Base-by-base conservation (phyloP, 768 basidiomycete genomes). In the Pleurotus salmoneostramineus region DNA sequence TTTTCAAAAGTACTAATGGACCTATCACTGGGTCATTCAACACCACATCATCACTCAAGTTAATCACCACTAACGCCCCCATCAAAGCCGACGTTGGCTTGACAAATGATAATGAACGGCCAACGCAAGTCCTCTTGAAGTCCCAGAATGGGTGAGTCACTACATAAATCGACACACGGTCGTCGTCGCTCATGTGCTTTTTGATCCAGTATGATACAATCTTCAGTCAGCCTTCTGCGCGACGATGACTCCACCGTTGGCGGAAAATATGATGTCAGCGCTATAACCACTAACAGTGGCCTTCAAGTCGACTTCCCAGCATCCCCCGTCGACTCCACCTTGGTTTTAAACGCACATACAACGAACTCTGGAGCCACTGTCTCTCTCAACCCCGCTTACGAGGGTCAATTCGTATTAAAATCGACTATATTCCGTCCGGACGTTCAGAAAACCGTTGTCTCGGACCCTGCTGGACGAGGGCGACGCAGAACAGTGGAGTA, bases 11-110 rank as follows among this genome's bases (percentile, higher is more conserved):
- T 1, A 61, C 71, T 5, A 84, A 82, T 50, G 75, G 74, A n/a
- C 63, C 61, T 6, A 81, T 87, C 35, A 59, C 60, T 2, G 85
- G 85, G 7, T 63, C 60, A 34, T 83, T 81, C 69, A 73, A 74
- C 17, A 64, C 68, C 6, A 67, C 72, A 0, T 59, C 62, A 0
- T 65, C 64, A 17, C 65, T 77, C 12, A 58, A 44, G 3, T 59
- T 77, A n/a, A n/a, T 61, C 10, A 77, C 77, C n/a, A 61, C 71
- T 17, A 83, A 84, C 60, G 71, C 71, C 1, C 66, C 50, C 2
- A 75, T 87, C 54, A 54, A 69, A 3, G 70, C 72, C 0, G 63
- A 66, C 14, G 75, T 84, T 27, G 71, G 66, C 32, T 60, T 85
- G 45, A 58, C 65, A 59, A 71, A 61, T 68, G 74, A 62, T 51